These are phyloP conservation scores for Pythium graminicola DNA, from an alignment of 352 stramenopile genomes.

Conservation along the genomic window DNA sequence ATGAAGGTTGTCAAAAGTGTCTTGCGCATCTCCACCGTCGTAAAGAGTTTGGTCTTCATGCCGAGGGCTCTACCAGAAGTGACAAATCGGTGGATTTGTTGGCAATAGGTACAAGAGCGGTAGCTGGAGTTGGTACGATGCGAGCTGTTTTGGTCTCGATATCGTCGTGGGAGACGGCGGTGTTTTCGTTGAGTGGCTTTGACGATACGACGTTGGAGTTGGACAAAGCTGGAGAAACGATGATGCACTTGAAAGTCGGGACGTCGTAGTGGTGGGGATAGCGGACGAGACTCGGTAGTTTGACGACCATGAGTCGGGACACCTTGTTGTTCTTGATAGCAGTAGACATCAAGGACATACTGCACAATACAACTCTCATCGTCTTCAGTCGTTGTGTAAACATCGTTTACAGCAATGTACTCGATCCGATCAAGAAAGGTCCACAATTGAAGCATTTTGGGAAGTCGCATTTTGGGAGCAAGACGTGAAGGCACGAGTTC, in stretches of 20 bases:
- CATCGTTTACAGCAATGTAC: constrained; percentile 42
- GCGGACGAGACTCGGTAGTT: neutral
- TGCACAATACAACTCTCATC: constrained; percentile 26
- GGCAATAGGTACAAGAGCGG: constrained; percentile 15
- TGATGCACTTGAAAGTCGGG: constrained; percentile 59
- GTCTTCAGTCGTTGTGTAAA: constrained; percentile 39
- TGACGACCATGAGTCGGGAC: constrained; percentile 25
- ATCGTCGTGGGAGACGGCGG: too few species aligned
- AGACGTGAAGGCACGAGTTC: constrained; percentile 35
- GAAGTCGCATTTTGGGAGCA: constrained; percentile 37
- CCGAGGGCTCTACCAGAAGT: neutral
- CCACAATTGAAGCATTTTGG: constrained; percentile 42
- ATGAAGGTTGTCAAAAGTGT: constrained; percentile 17
- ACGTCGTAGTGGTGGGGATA: constrained; percentile 9
- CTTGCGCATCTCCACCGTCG: constrained; percentile 14
- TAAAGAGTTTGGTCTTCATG: constrained; percentile 15
- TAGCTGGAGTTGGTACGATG: constrained; percentile 9
- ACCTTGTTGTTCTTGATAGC: constrained; percentile 28
- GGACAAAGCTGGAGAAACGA: constrained; percentile 55
- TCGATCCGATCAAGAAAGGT: constrained; percentile 56
- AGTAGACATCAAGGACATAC: constrained; percentile 56
- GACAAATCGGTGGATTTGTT: constrained; percentile 31
- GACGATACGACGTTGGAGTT: constrained; percentile 36
- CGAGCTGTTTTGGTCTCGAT: constrained; percentile 9
- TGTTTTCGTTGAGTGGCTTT: constrained; percentile 35